Conservation (phyloP, 768 basidiomycete genomes). For the Imleria badia region DNA sequence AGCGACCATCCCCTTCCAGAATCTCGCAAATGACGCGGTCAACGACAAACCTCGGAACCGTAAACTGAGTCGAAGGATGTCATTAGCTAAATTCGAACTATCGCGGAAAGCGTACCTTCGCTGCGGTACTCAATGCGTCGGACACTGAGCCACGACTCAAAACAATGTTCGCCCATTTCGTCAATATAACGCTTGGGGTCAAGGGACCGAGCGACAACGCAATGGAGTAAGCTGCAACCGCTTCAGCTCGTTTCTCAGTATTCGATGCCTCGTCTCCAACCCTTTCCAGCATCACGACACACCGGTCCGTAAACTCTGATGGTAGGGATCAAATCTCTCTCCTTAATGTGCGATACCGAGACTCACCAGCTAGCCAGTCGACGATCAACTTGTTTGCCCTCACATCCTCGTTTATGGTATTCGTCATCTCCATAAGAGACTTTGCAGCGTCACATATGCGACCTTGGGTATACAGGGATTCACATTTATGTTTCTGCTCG, state of each 20-base stretch:
- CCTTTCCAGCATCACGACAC: neutral
- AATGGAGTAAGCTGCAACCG: neutral
- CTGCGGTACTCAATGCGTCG: neutral
- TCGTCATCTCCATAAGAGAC: neutral
- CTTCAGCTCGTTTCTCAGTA: neutral
- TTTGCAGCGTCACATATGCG: neutral
- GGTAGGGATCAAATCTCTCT: neutral
- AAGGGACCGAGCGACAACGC: neutral
- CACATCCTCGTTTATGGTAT: neutral
- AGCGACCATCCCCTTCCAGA: neutral
- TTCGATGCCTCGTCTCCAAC: neutral
- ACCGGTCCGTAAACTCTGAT: conserved; percentile 5
- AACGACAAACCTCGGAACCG: neutral
- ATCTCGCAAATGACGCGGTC: neutral
- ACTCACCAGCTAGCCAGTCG: conserved; percentile 10
- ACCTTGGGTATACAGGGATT: neutral
- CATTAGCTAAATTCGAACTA: neutral
- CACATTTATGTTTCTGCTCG: conserved; percentile 4
- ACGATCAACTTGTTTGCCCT: neutral
- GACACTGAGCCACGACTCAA: neutral
- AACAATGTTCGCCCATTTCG: neutral
- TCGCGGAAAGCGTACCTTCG: neutral
- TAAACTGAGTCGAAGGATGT: neutral
- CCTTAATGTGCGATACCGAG: fast-evolving
- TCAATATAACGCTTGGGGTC: neutral